Conservation (phyloP, 352 stramenopile genomes). For the Phytophthora meadii region DNA sequence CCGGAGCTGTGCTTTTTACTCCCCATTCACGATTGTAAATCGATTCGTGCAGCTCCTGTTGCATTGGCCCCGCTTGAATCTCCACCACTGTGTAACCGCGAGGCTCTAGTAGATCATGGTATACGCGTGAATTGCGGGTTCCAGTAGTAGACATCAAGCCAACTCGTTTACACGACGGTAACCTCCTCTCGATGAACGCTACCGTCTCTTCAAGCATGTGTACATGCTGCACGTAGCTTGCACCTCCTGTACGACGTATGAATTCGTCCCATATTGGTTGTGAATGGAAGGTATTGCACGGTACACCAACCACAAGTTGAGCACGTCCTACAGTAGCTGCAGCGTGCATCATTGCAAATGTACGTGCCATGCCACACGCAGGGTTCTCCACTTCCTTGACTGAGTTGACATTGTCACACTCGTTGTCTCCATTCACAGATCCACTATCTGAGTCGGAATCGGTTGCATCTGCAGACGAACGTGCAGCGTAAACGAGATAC, state of each 20-base stretch:
- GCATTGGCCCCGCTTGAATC: constrained; percentile 44
- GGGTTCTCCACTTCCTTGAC: constrained; percentile 63
- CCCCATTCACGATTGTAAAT: constrained; percentile 79
- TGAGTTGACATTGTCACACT: neutral
- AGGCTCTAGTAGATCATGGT: constrained; percentile 73
- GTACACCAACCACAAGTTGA: constrained; percentile 65
- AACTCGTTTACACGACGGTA: constrained; percentile 57
- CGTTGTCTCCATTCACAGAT: neutral
- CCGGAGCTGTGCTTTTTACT: constrained; percentile 77
- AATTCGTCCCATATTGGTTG: constrained; percentile 79
- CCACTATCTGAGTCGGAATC: constrained; percentile 30
- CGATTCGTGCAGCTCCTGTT: constrained; percentile 73
- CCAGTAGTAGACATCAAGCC: constrained; percentile 76
- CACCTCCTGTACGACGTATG: constrained; percentile 43
- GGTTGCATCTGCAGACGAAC: constrained; percentile 11
- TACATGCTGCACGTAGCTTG: constrained; percentile 42
- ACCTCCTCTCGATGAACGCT: constrained; percentile 54
- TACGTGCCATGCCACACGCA: constrained; percentile 74
- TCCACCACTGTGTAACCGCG: constrained; percentile 66
- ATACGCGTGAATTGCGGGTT: constrained; percentile 66
- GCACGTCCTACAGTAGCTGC: constrained; percentile 40
- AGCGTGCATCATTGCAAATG: constrained; percentile 74
- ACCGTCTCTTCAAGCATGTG: constrained; percentile 82
- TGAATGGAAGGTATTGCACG: constrained; percentile 84
- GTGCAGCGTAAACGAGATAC: constrained; percentile 49